phyloP scores from a whole-genome alignment of 2,329 filamentous ascomycete species.

The Leptodontidium sp. region DNA sequence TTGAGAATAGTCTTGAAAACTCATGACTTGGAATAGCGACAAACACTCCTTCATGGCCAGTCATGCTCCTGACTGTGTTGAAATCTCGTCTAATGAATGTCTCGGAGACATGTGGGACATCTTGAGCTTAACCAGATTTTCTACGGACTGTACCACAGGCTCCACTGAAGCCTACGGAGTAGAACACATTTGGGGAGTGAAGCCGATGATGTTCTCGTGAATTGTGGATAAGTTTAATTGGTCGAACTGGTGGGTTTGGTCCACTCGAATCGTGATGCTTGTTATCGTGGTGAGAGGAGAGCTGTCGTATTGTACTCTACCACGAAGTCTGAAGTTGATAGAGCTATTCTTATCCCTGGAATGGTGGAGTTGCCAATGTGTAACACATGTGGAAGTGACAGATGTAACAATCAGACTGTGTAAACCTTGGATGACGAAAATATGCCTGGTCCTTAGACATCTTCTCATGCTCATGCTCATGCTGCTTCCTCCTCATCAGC shows the following conservation, averaged over 20 bases:
- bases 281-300: background rate
- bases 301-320: background rate
- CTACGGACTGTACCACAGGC: background rate
- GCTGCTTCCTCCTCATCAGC: background rate
- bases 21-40: too few species aligned
- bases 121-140: background rate
- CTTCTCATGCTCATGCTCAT: background rate
- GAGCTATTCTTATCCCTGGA: background rate
- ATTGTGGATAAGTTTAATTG: conserved; percentile 10
- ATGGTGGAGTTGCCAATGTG: background rate
- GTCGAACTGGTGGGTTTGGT: background rate
- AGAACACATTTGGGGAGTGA: conserved; percentile 1
- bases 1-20: too few species aligned
- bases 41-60: too few species aligned
- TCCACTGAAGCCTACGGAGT: conserved; percentile 1
- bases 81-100: conserved; percentile 13
- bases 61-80: too few species aligned
- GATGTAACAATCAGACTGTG: conserved; percentile 1
- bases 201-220: conserved; percentile 9
- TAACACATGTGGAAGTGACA: conserved; percentile 5
- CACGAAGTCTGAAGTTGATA: background rate
- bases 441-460: background rate
- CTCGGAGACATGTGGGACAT: conserved; percentile 5
- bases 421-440: background rate
- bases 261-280: background rate